Conservation (phyloP, 331 rosid genomes). For the Malus hybrid region DNA sequence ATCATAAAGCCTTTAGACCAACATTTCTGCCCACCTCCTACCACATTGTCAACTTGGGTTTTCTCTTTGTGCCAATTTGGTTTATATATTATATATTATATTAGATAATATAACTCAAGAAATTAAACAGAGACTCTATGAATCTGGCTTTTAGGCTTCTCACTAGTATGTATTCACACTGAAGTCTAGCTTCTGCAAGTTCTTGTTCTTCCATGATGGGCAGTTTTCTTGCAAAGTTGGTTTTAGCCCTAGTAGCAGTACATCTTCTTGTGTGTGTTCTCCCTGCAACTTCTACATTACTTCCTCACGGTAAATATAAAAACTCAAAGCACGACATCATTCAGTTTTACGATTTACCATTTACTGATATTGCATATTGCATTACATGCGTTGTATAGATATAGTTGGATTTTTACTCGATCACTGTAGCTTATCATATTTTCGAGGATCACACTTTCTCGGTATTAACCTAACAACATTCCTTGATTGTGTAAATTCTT, state of each 20-base stretch:
- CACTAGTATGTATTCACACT: background rate
- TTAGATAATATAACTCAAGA: background rate
- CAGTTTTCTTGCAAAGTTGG: background rate
- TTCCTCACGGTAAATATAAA: conserved; percentile 1
- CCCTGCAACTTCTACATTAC: background rate
- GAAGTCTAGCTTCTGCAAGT: background rate
- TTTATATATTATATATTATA: background rate
- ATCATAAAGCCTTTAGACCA: background rate
- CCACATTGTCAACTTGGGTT: background rate
- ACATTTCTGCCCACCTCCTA: background rate
- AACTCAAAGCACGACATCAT: no score
- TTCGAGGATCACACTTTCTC: background rate
- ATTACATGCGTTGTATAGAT: no score
- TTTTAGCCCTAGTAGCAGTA: background rate
- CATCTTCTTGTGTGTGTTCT: background rate
- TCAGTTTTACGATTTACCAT: no score
- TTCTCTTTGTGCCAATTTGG: background rate
- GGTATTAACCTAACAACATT: background rate
- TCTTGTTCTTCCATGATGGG: background rate
- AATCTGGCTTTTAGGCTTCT: background rate
- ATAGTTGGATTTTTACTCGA: no score
- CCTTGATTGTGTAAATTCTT: background rate
- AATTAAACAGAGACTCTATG: no score
- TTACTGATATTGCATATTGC: no score
- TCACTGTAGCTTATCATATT: background rate